Percentiles rank a stretch among this genome's conserved stretches.
phyloP scores from a whole-genome alignment of 1,139 yeast genomes.

The Wickerhamomyces sp. region DNA sequence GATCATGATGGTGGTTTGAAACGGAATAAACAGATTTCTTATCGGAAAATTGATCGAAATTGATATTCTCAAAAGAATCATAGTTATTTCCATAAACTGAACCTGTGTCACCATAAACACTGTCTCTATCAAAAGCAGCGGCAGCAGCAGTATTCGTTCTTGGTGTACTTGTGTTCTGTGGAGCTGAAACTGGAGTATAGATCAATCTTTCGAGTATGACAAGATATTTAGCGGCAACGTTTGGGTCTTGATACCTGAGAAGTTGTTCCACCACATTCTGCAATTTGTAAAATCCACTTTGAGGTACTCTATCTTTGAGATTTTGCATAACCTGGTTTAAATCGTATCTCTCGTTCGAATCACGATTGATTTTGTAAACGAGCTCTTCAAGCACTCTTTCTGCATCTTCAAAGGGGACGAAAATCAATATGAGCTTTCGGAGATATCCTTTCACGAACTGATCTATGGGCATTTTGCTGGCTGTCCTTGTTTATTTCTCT shows the following conservation, averaged over 20 bases:
- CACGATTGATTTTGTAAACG: constrained; percentile 7
- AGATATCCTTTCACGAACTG: constrained; percentile 1
- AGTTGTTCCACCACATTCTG: constrained; percentile 31
- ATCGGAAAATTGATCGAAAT: constrained; percentile 30
- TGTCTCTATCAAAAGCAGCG: constrained; percentile 5
- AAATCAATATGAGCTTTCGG: not conserved
- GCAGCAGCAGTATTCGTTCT: constrained; percentile 1
- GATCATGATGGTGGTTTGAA: constrained; percentile 6
- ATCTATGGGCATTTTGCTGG: not conserved
- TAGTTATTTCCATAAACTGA: constrained; percentile 19
- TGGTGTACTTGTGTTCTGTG: constrained; percentile 16
- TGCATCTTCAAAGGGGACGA: constrained; percentile 12
- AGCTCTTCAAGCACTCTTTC: constrained; percentile 28
- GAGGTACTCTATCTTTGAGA: constrained; percentile 14
- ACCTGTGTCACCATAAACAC: constrained; percentile 9
- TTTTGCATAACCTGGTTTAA: constrained; percentile 15
- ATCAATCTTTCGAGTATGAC: constrained; percentile 29
- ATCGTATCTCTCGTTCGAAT: constrained; percentile 4
- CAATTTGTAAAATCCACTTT: constrained; percentile 27
- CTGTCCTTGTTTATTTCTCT: too few species aligned
- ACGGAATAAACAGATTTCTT: constrained; percentile 27
- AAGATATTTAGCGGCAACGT: constrained; percentile 36
- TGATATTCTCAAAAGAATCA: constrained; percentile 31
- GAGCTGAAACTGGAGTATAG: too few species aligned
- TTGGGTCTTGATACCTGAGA: constrained; percentile 27